These are phyloP conservation scores for Colletotrichum australisinense DNA, from an alignment of 2,329 filamentous ascomycete species.

Conservation along the genomic window DNA sequence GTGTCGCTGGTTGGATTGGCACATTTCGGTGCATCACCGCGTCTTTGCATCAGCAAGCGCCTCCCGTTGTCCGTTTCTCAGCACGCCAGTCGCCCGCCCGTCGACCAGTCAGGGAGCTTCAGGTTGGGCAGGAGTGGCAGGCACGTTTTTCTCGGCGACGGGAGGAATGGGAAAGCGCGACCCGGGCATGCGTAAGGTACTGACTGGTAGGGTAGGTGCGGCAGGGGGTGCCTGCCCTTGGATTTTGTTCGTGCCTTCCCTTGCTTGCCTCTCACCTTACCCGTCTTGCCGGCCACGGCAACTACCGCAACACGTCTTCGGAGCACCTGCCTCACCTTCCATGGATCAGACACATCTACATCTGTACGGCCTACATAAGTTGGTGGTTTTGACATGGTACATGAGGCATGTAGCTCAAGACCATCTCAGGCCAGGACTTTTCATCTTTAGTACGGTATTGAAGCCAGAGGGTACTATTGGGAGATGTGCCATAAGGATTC, in stretches of 20 bases:
- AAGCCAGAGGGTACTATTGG: too few species aligned
- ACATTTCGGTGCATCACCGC: not conserved
- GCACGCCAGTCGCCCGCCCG: not conserved
- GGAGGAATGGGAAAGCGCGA: conserved; percentile 28
- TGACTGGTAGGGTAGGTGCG: conserved; percentile 1
- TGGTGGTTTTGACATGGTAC: too few species aligned
- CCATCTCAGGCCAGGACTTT: not conserved
- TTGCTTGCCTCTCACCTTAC: not conserved
- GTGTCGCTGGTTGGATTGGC: not conserved
- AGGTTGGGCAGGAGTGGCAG: conserved; percentile 18
- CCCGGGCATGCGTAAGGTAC: conserved; percentile 8
- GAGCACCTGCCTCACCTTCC: too few species aligned
- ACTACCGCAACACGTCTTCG: not conserved
- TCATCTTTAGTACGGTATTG: not conserved
- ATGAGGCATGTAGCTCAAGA: not conserved
- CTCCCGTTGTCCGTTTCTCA: conserved; percentile 19
- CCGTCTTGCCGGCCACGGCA: not conserved
- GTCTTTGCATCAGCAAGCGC: conserved; percentile 18
- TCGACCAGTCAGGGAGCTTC: conserved; percentile 9
- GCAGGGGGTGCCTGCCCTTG: not conserved
- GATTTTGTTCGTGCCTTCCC: not conserved
- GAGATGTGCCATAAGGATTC: too few species aligned
- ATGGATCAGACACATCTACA: too few species aligned
- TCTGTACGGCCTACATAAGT: too few species aligned
- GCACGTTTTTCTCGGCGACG: conserved; percentile 20